Base-by-base conservation (phyloP, 805 yeast species). In the Saccharomycopsis guyanensis region DNA sequence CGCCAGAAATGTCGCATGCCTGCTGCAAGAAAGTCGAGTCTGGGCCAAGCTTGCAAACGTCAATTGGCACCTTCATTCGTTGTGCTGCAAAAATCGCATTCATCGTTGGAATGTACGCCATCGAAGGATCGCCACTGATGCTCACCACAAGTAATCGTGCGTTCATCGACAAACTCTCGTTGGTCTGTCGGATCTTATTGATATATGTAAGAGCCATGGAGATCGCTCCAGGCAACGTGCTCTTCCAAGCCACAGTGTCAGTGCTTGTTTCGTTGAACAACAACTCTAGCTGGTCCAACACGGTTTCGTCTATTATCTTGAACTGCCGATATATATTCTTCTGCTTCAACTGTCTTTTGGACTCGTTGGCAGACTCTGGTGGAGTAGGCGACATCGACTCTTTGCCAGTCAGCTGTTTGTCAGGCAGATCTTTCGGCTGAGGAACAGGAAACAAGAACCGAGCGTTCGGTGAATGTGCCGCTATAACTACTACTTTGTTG, bases 71-170 rank as follows among this genome's bases (percentile, higher is more conserved):
- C 56, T 80, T 82, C 83, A 84, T 75, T 62, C 89, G 91, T 55
- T 93, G 96, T 0, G 97, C 96, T 0, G 97, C 91, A 65, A 93
- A 93, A 25, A 93, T 91, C 50, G 93, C 75, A 63, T 93, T 93
- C 97, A 93, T 93, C 38, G 87, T 80, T 3, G 97, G 85, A 38
- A 91, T 86, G 61, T 93, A 94, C 48, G 86, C 86, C 43, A 86
- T 69, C 3, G 87, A 78, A 46, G 78, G 80, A 56, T 86, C 88
- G 52, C 79, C 86, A 53, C 82, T 78, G 22, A 87, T 73, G 49
- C 80, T 77, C 2, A 84, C 60, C 10, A 81, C 71, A 50, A 85
- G 56, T 4, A 83, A 66, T 40, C 89, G 72, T 0, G 96, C 80
- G 42, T 82, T 80, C 48, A 84, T 61, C 38, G 72, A 57, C 2